Evolutionary conservation across 805 yeast species (phyloP), one percentile per base, ranked within the genome.

Genomic region (Zygosaccharomyces bisporus): DNA sequence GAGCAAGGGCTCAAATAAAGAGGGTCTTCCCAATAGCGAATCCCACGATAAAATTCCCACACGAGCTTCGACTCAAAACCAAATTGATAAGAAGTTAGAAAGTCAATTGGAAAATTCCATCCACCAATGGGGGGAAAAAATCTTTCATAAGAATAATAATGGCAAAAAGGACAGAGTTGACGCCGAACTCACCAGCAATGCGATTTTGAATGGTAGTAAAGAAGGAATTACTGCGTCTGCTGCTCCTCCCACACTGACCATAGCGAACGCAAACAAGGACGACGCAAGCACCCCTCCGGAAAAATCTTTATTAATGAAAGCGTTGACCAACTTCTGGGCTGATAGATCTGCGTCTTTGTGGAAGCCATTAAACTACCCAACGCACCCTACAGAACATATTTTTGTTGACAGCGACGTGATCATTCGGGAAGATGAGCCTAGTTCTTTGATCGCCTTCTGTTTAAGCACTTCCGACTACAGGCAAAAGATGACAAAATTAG

Each of bases 351-450:
- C 97, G 0, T 83, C 95, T 1, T 73, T 93, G 16, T 95, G 98
- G 98, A 89, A 86, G 52, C 95, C 96, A 0, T 70, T 93, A 25
- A 83, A 78, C 14, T 90, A 89, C 64, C 96, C 98, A 1, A 71
- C 90, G 2, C 51, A 67, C 2, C 75, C 89, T 0, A 75, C 83
- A 0, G 98, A 93, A 59, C 98, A 93, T 61, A 79, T 91, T 1
- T 93, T 93, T 70, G 88, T 87, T 14, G 98, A 95, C 59, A 86
- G 95, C 6, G 88, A 86, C 62, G 95, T 93, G 16, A 82, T 93
- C 46, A 91, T 93, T 7, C 71, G 99, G 40, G 99, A 93, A 57
- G 96, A 88, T 62, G 99, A 93, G 61, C 99, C 98, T 7, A 84
- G 95, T 55, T 90, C 98, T 0, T 67, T 93, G 47, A 86, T 95